These are phyloP conservation scores for Gossypium turneri DNA, from an alignment of 345 rosid species.

Conservation along the genomic window DNA sequence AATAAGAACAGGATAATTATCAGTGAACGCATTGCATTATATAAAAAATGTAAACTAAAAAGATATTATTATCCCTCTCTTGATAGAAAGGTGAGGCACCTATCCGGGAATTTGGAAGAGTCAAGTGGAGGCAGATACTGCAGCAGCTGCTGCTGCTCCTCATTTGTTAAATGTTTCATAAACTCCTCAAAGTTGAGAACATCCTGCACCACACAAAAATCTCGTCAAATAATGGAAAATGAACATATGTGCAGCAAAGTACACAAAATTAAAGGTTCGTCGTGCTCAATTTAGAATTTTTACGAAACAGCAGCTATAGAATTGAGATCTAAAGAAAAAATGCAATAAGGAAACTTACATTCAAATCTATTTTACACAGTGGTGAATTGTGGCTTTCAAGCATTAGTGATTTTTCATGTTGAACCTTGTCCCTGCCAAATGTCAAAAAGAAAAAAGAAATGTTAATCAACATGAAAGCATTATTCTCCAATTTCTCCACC, in stretches of 20 bases:
- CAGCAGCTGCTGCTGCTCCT: conserved; percentile 77
- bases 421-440: conserved; percentile 66
- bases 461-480: conserved; percentile 16
- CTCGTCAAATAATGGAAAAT: neutral
- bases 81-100: conserved; percentile 26
- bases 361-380: conserved; percentile 63
- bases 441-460: conserved; percentile 19
- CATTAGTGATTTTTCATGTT: conserved; percentile 50
- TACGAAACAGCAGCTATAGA: neutral
- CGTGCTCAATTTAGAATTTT: neutral
- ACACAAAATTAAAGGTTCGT: neutral
- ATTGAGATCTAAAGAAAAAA: neutral
- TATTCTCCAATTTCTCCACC: neutral
- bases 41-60: neutral
- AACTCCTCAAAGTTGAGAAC: conserved; percentile 77
- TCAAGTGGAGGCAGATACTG: conserved; percentile 69
- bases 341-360: conserved; percentile 42
- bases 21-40: neutral
- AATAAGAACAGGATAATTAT: neutral
- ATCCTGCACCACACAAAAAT: conserved; percentile 44
- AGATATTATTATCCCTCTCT: neutral
- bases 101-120: conserved; percentile 48
- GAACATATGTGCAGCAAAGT: neutral
- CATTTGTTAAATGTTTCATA: conserved; percentile 52
- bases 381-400: conserved; percentile 59